Base-by-base conservation (phyloP, 2,329 filamentous ascomycete genomes). In the Pyrenochaeta sp. region DNA sequence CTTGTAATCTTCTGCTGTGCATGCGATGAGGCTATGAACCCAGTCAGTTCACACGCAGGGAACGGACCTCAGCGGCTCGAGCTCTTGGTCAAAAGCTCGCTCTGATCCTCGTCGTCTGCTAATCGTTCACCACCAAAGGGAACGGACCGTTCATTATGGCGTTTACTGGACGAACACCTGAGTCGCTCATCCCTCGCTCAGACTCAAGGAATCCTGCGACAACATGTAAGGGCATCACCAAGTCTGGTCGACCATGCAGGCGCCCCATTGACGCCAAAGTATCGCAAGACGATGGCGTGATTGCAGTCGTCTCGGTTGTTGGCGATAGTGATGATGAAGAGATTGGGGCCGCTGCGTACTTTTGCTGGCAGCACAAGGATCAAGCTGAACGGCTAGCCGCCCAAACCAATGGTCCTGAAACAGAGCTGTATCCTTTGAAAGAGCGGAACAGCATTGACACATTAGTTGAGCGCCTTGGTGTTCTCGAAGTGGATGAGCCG, bases 341-440 rank as follows among this genome's bases (percentile, higher is more conserved):
- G 42, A 83, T 86, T 56, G 81, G 78, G 30, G 85, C 87, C 52
- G 75, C 77, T 4, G 81, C 77, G n/a, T 84, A 88, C 44, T 97
- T 92, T 78, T 98, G 94, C 81, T 97, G 91, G 90, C 92, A 97
- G 74, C 95, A 99, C 79, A 93, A 91, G 72, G 91, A 95, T 51
- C 95, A 99, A 75, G 91, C 91, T 2, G 72, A 78, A 48, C 71
- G 64, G 11, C 51, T 78, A 12, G 66, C 50, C 70, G 53, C 60
- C 12, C 51, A 51, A 20, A 52, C 54, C 6, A 51, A 56, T 4
- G 62, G 65, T 14, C 66, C 69, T 27, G 68, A 68, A 36, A 78
- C 78, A 23, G 73, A 79, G 15, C 79, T 83, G 3, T 82, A 85
- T 6, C 84, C 87, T 3, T 75, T 88, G 48, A 83, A 87, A 63